A percentile compares a stretch with the other conserved stretches of the same genome.
These are phyloP conservation scores for Nakazawaea ishiwadae DNA, from an alignment of 805 yeast genomes.

Conservation along the genomic window DNA sequence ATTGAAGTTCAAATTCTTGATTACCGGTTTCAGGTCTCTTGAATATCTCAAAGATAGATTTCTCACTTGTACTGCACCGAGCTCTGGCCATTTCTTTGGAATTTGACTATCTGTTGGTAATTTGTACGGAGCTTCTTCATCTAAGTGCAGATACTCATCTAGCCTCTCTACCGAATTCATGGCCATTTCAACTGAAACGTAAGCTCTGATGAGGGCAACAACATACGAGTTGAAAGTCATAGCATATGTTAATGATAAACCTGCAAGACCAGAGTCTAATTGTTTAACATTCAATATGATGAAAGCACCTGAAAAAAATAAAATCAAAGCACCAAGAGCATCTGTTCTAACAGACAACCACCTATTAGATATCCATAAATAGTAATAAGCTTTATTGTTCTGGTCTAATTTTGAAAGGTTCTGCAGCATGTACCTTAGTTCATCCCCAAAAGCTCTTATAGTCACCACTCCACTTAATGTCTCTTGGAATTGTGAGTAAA, in stretches of 20 bases:
- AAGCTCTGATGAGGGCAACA: conserved; percentile 91
- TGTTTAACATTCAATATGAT: conserved; percentile 52
- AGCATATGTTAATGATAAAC: conserved; percentile 80
- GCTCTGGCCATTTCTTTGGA: conserved; percentile 47
- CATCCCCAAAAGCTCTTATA: conserved; percentile 60
- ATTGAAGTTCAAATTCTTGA: conserved; percentile 50
- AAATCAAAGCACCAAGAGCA: conserved; percentile 72
- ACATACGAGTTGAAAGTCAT: conserved; percentile 78
- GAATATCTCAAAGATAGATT: conserved; percentile 70
- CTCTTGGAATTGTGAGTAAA: conserved; percentile 67
- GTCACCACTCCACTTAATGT: conserved; percentile 59
- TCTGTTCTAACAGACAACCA: conserved; percentile 90
- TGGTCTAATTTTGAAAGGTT: conserved; percentile 61
- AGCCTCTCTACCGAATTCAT: conserved; percentile 90
- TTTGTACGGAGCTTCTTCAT: conserved; percentile 69
- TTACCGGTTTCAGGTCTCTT: conserved; percentile 63
- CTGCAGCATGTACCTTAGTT: conserved; percentile 46
- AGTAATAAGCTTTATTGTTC: conserved; percentile 74
- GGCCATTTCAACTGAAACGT: conserved; percentile 88
- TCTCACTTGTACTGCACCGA: conserved; percentile 54
- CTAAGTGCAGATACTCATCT: conserved; percentile 65
- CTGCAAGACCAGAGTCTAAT: conserved; percentile 79
- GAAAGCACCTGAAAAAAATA: conserved; percentile 70
- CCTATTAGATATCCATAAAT: conserved; percentile 67
- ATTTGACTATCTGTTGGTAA: conserved; percentile 34